Evolutionary conservation across 1,284 basidiomycete species (phyloP).

Genomic region (Cryptococcus neoformans): DNA sequence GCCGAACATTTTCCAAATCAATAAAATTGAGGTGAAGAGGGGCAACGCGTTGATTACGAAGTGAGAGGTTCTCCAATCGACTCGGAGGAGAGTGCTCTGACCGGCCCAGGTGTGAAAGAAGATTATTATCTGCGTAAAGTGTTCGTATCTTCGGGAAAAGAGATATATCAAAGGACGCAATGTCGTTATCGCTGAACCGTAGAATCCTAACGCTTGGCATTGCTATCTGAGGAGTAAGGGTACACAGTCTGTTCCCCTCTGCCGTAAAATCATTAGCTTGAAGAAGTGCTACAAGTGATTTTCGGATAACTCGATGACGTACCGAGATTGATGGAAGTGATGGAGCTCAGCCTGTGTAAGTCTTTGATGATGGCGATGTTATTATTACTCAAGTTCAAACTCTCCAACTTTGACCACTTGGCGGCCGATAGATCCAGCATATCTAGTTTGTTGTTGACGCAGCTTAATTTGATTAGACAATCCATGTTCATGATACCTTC

Average conservation of each 20-base stretch:
- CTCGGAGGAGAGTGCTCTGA: slow-evolving; percentile 45
- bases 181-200: slow-evolving; percentile 76
- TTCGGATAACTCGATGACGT: slow-evolving; percentile 41
- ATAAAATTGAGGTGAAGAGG: slow-evolving; percentile 54
- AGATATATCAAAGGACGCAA: slow-evolving; percentile 66
- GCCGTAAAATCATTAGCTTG: slow-evolving; percentile 11
- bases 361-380: slow-evolving; percentile 61
- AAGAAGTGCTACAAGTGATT: not conserved
- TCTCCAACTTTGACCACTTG: slow-evolving; percentile 77
- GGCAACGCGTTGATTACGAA: slow-evolving; percentile 72
- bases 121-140: slow-evolving; percentile 88
- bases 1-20: slow-evolving; percentile 82
- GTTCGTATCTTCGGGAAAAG: slow-evolving; percentile 74
- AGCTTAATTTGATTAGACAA: slow-evolving; percentile 75
- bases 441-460: slow-evolving; percentile 71
- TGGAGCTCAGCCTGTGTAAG: slow-evolving; percentile 60
- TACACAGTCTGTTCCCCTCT: slow-evolving; percentile 66
- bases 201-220: slow-evolving; percentile 77
- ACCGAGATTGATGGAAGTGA: slow-evolving; percentile 79
- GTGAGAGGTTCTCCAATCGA: slow-evolving; percentile 81
- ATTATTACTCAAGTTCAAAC: slow-evolving; percentile 80
- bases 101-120: slow-evolving; percentile 54
- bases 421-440: slow-evolving; percentile 61
- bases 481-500: slow-evolving; percentile 76
- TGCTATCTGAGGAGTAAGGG: slow-evolving; percentile 22